Conservation (phyloP, 108 stramenopile genomes). For the Fistulifera pelliculosa region DNA sequence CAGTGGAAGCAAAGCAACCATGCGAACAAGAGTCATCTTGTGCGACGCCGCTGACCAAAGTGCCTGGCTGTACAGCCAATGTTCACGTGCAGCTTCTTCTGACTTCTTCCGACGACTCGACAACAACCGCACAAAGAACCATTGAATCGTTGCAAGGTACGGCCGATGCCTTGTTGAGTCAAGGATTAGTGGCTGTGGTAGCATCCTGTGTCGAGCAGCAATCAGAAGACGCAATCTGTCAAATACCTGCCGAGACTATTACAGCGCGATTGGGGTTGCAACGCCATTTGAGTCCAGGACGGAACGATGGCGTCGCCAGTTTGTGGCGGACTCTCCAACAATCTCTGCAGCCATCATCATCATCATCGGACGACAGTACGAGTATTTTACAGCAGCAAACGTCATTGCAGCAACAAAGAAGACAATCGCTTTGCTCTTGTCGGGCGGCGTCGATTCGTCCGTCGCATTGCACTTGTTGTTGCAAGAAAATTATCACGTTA, state of each 20-base stretch:
- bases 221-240: constrained; percentile 31
- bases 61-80: constrained; percentile 73
- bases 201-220: constrained; percentile 13
- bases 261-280: constrained; percentile 47
- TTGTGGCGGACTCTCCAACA: constrained; percentile 56
- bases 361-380: not conserved
- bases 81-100: constrained; percentile 32
- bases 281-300: constrained; percentile 42
- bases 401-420: constrained; percentile 20
- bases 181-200: constrained; percentile 55
- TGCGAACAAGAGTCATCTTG: not conserved
- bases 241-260: constrained; percentile 36
- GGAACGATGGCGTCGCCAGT: constrained; percentile 80
- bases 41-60: constrained; percentile 5
- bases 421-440: constrained; percentile 84
- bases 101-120: not conserved
- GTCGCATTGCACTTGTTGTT: constrained; percentile 85
- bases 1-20: constrained; percentile 3
- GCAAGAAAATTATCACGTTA: constrained; percentile 79
- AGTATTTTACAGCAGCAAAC: not conserved
- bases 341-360: constrained; percentile 28
- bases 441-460: constrained; percentile 95
- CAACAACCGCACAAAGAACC: constrained; percentile 7
- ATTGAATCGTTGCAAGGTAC: constrained; percentile 36
- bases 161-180: constrained; percentile 65